These are phyloP conservation scores for Colletotrichum incanum DNA, from an alignment of 2,329 filamentous ascomycete species.

Conservation along the genomic window DNA sequence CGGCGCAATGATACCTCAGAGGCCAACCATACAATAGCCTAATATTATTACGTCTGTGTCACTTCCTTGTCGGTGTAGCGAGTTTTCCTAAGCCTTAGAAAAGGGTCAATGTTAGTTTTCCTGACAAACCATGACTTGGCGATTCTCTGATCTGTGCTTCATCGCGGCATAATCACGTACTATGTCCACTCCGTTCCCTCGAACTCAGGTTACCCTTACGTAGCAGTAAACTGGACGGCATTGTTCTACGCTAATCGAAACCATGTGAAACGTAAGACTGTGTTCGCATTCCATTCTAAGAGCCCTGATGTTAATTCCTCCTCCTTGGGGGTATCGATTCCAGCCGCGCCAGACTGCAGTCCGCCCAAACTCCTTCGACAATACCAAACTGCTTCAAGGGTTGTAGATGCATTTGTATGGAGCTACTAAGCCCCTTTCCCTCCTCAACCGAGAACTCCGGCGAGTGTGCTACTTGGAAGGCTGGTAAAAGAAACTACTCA, in stretches of 20 bases:
- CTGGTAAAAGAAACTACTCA: not conserved
- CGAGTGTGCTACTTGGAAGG: not conserved
- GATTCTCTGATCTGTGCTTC: not conserved
- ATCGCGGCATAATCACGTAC: slow-evolving; percentile 10
- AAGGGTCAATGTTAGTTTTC: not conserved
- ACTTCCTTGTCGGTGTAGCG: slow-evolving; percentile 12
- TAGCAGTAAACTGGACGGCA: not conserved
- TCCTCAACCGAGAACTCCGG: slow-evolving; percentile 7
- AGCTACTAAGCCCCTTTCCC: slow-evolving; percentile 34
- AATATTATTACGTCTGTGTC: slow-evolving; percentile 31
- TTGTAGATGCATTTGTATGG: not conserved
- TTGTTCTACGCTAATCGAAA: not conserved
- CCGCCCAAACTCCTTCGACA: slow-evolving; percentile 21
- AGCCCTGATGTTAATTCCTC: not conserved
- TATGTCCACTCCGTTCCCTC: not conserved
- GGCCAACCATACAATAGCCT: slow-evolving; percentile 20
- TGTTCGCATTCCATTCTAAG: slow-evolving; percentile 16
- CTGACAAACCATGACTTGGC: not conserved
- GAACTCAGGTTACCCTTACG: slow-evolving; percentile 17
- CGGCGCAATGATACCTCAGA: slow-evolving; percentile 29
- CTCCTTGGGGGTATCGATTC: slow-evolving; percentile 20
- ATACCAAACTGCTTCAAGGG: not conserved
- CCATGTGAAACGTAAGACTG: not conserved
- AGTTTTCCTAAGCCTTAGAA: not conserved
- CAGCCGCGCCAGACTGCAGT: not conserved